Conservation (phyloP, 2,329 filamentous ascomycete genomes). For the Trichoderma endophyticum region DNA sequence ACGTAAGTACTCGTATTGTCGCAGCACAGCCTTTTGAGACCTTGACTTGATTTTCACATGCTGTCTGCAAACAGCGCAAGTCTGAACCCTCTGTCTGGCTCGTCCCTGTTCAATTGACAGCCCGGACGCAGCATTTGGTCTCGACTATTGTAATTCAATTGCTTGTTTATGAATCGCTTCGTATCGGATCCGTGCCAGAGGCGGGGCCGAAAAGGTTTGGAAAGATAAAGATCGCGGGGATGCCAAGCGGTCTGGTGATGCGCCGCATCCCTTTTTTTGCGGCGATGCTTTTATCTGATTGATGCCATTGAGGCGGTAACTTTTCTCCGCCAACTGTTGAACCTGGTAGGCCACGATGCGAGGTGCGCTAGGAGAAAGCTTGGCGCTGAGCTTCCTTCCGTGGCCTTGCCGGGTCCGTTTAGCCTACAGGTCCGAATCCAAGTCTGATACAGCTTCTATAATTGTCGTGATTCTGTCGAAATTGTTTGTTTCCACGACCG, state of each 20-base stretch:
- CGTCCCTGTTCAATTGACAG: background rate
- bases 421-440: background rate
- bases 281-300: background rate
- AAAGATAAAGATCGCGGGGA: conserved; percentile 15
- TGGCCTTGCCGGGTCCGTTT: background rate
- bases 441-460: background rate
- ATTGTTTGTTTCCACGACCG: background rate
- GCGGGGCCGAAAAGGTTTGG: background rate
- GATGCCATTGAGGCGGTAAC: conserved; percentile 1
- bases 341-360: conserved; percentile 16
- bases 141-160: background rate
- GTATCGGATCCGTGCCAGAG: background rate
- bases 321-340: background rate
- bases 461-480: background rate
- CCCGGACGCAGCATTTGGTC: background rate
- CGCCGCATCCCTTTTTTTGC: background rate
- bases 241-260: conserved; percentile 9
- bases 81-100: background rate
- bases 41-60: background rate
- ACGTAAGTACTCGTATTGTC: background rate
- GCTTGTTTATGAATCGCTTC: background rate
- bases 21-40: background rate
- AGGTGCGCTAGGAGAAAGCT: conserved; percentile 17
- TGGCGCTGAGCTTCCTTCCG: conserved; percentile 8
- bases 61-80: background rate